Evolutionary conservation across 2,329 filamentous ascomycete species (phyloP), one percentile per base, ranked within the genome.

Genomic region (Penicillium occitanis): DNA sequence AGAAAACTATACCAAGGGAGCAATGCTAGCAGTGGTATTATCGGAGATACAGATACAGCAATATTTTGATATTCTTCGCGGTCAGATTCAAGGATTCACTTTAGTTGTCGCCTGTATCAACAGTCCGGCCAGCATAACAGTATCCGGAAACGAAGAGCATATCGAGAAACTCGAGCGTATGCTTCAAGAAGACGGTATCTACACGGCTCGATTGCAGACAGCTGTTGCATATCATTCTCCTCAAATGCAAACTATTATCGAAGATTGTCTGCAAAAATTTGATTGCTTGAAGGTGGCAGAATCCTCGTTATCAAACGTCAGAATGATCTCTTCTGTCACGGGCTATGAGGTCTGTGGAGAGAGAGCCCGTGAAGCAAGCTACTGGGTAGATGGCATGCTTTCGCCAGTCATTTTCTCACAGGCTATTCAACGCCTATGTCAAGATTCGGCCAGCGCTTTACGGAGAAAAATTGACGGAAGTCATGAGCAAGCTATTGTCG

Each of bases 321-420:
- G 33, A 44, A 69, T 71, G 61, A n/a, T 69, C 11, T 72, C 72
- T 4, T 67, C 64, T 17, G 70, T 72, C 5, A 69, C 70, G 1
- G 70, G 69, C 2, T 35, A 63, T 10, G 25, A 46, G 25, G 40
- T 67, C 4, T 57, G 42, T 0, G 33, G 22, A 1, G 59, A 65
- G 2, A 42, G 55, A 6, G 58, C 69, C 0, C 53, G 35, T 7
- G 25, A 62, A 4, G 58, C 68, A 33, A 42, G 69, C 4, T 70
- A 73, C 57, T 73, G 71, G 71, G 68, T 71, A 0, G 14, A 37
- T 13, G 72, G 71, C 28, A 28, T 73, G 53, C 51, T 67, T 5
- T 68, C 64, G 11, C 69, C 71, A 0, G 71, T 72, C 0, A 33
- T 22, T 13, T 73, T 73, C 59, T 22, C 61, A 2, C 50, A 51